Evolutionary conservation across 2,329 filamentous ascomycete species (phyloP).

Genomic region (Colletotrichum salicis): DNA sequence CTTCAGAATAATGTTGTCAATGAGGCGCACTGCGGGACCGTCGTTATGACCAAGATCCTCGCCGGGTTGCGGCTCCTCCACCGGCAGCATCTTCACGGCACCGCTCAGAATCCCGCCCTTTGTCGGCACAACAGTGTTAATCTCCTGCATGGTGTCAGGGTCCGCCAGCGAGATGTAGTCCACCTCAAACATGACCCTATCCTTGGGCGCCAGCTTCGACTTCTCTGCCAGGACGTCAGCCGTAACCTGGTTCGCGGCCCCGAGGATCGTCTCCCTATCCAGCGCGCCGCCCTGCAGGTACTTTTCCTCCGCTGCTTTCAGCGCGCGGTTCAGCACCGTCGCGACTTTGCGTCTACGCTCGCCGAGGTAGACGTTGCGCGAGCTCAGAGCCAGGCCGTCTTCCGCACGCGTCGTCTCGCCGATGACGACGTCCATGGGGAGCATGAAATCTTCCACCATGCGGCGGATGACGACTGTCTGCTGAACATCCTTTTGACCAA

Average conservation of each 20-base stretch:
- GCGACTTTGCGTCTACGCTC: conserved; percentile 76
- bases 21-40: conserved; percentile 83
- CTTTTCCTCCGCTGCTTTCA: conserved; percentile 75
- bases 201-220: conserved; percentile 63
- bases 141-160: conserved; percentile 82
- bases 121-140: conserved; percentile 74
- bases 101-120: conserved; percentile 88
- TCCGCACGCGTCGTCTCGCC: conserved; percentile 78
- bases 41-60: conserved; percentile 81
- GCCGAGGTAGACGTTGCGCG: conserved; percentile 92
- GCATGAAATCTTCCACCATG: conserved; percentile 87
- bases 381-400: conserved; percentile 91
- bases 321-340: conserved; percentile 75
- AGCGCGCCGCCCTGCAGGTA: conserved; percentile 63
- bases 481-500: conserved; percentile 98
- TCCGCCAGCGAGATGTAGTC: conserved; percentile 95
- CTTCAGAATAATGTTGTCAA: conserved; percentile 88
- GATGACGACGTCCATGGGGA: conserved; percentile 80
- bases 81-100: conserved; percentile 87
- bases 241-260: conserved; percentile 72
- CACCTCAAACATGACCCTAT: conserved; percentile 80
- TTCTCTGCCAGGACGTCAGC: conserved; percentile 69
- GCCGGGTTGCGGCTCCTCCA: conserved; percentile 74
- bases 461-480: conserved; percentile 90
- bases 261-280: conserved; percentile 74